Evolutionary conservation across 2,329 filamentous ascomycete genomes (phyloP).

Genomic region (Cercospora sp.): DNA sequence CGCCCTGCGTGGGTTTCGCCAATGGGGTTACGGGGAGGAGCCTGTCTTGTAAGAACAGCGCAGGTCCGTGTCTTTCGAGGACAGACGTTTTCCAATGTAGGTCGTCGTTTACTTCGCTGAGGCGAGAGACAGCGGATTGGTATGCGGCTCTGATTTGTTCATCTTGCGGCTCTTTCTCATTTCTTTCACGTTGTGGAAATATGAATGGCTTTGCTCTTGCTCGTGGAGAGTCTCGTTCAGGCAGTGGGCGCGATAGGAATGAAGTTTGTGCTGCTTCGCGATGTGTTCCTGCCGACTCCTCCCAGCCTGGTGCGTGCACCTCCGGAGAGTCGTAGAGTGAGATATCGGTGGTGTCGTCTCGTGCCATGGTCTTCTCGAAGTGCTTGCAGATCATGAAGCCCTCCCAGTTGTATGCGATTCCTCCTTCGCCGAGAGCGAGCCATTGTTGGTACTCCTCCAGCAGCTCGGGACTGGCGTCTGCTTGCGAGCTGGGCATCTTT

Average conservation of each 20-base stretch:
- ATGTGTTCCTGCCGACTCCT: conserved; percentile 8
- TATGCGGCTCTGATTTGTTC: conserved; percentile 8
- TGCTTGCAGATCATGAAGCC: conserved; percentile 16
- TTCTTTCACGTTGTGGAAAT: conserved; percentile 14
- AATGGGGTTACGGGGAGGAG: conserved; percentile 8
- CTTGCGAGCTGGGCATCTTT: not conserved
- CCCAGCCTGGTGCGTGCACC: conserved; percentile 6
- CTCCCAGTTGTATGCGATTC: conserved; percentile 7
- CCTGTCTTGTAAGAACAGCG: conserved; percentile 12
- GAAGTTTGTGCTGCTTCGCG: conserved; percentile 7
- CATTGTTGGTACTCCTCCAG: conserved; percentile 15
- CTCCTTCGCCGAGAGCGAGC: conserved; percentile 19
- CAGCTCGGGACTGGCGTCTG: conserved; percentile 10
- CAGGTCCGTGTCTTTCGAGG: conserved; percentile 19
- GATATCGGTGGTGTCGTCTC: conserved; percentile 10
- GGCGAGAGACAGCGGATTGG: conserved; percentile 8
- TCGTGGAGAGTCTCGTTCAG: conserved; percentile 7
- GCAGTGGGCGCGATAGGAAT: not conserved
- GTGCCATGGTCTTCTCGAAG: conserved; percentile 1
- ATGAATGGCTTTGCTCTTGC: conserved; percentile 10
- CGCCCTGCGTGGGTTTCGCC: conserved; percentile 3
- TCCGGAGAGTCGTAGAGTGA: conserved; percentile 10
- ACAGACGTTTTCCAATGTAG: conserved; percentile 15
- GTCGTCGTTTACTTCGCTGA: not conserved
- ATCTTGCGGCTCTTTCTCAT: conserved; percentile 3